These are phyloP conservation scores for Coniella lustricola DNA, from an alignment of 2,329 filamentous ascomycete species.

Conservation along the genomic window DNA sequence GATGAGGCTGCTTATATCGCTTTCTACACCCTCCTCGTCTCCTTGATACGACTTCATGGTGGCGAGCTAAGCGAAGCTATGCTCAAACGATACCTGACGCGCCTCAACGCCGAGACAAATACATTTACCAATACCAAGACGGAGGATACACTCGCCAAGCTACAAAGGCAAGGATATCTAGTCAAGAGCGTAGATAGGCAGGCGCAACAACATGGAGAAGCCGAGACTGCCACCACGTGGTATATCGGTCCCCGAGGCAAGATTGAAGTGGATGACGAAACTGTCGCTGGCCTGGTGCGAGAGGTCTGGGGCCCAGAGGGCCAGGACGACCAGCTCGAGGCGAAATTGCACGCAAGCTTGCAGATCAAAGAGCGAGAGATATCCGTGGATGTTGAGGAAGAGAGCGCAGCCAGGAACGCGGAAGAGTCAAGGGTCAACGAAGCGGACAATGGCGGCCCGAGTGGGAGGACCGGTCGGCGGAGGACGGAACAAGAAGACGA, in stretches of 20 bases:
- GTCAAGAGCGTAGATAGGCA: conserved; percentile 62
- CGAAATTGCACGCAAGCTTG: conserved; percentile 54
- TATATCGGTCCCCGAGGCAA: conserved; percentile 78
- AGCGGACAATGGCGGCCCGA: conserved; percentile 4
- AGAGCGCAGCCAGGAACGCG: conserved; percentile 16
- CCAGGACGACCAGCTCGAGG: conserved; percentile 45
- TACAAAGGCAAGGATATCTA: conserved; percentile 80
- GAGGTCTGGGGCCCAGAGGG: conserved; percentile 47
- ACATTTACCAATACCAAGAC: conserved; percentile 66
- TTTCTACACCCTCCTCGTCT: conserved; percentile 72
- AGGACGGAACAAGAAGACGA: conserved; percentile 3
- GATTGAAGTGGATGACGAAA: conserved; percentile 73
- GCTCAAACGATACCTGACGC: conserved; percentile 65
- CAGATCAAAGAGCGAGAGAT: conserved; percentile 36
- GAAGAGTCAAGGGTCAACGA: conserved; percentile 2
- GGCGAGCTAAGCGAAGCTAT: conserved; percentile 70
- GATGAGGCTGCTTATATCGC: conserved; percentile 75
- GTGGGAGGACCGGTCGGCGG: conserved; percentile 7
- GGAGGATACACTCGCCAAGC: conserved; percentile 63
- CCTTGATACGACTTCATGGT: conserved; percentile 69
- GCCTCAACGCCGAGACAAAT: conserved; percentile 68
- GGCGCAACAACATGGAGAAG: conserved; percentile 48
- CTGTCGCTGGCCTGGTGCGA: conserved; percentile 64
- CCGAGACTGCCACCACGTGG: conserved; percentile 68
- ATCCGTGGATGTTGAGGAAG: conserved; percentile 12